Base-by-base conservation (phyloP, 495 filamentous ascomycete species). In the Tuber aestivum region DNA sequence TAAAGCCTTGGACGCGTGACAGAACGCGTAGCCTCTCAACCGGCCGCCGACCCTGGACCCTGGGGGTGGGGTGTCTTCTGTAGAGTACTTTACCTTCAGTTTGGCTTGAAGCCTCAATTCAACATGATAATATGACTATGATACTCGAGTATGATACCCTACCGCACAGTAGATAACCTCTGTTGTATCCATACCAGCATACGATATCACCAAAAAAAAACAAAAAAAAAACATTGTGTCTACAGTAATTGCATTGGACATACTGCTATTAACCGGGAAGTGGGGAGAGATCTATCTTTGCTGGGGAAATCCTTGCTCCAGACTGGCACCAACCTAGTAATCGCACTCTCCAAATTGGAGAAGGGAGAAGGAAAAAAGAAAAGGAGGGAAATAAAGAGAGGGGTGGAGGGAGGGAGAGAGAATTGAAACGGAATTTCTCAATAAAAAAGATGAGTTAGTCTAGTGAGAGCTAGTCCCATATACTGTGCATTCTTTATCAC, bases 1-100 rank as follows among this genome's bases (percentile, higher is more conserved):
- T 44, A 45, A 77, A 79, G 78, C 78, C 73, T 79, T 73, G 79
- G 44, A 79, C 78, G 78, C 78, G 78, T 79, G 73, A n/a, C 40
- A 48, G 35, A 35, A 41, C 76, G 65, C 23, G 41, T 48, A 42
- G 50, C 27, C 27, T 35, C n/a, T 65, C 27, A n/a, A n/a, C 32
- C 27, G 32, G 56, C 27, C 12, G 18, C 32, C 3, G 27, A 0
- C 21, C 21, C 45, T 8, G 6, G 27, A 3, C 27, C 14, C 27
- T n/a, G 21, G 56, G 18, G 18, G 16, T 10, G 32, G 35, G 35
- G 56, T 35, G 21, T n/a, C 7, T 40, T 40, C 38, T 40, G 38
- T 40, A 40, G 7, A 40, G 38, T 40, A 40, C 7, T 40, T 40
- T 40, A 40, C n/a, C n/a, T 3, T 56, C 48, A 56, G 16, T 27